A percentile compares a stretch with the other conserved stretches of the same genome.
phyloP scores from a whole-genome alignment of 352 stramenopile genomes.

The Phytophthora fragariaefolia region DNA sequence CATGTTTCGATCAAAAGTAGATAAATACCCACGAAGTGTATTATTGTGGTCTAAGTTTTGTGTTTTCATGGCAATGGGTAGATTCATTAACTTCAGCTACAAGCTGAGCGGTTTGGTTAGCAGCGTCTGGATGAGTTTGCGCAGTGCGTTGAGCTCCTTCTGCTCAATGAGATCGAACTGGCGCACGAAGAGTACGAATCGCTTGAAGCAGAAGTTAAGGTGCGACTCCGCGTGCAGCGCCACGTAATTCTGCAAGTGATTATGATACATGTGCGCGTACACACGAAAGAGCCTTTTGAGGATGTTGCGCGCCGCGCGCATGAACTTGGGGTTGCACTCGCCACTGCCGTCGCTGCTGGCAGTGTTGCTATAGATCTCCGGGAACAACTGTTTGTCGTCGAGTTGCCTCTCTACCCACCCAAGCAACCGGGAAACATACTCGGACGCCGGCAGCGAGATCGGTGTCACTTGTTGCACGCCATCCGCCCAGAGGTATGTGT shows the following conservation, averaged over 20 bases:
- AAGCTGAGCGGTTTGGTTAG: constrained; percentile 7
- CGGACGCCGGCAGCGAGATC: constrained; percentile 64
- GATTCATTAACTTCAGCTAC: neutral
- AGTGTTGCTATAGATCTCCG: constrained; percentile 25
- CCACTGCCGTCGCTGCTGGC: constrained; percentile 14
- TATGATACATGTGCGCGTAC: constrained; percentile 97
- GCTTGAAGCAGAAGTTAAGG: constrained; percentile 98
- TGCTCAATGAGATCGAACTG: constrained; percentile 94
- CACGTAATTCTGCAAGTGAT: constrained; percentile 92
- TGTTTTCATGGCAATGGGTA: too few relatives aligned
- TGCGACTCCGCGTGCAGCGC: constrained; percentile 93
- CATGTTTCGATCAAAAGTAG: too few relatives aligned
- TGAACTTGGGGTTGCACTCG: constrained; percentile 49
- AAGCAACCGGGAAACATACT: constrained; percentile 90
- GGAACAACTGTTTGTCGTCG: constrained; percentile 73
- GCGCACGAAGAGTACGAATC: constrained; percentile 96
- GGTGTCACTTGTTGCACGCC: constrained; percentile 56
- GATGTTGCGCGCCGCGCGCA: constrained; percentile 75
- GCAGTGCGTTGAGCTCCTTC: constrained; percentile 94
- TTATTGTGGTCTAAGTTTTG: too few relatives aligned
- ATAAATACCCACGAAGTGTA: too few relatives aligned
- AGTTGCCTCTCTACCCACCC: constrained; percentile 89
- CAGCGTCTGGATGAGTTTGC: constrained; percentile 90
- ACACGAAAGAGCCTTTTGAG: constrained; percentile 97
- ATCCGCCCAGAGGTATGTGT: constrained; percentile 90